Evolutionary conservation across 495 filamentous ascomycete genomes (phyloP).

Genomic region (Articulospora tetracladia): DNA sequence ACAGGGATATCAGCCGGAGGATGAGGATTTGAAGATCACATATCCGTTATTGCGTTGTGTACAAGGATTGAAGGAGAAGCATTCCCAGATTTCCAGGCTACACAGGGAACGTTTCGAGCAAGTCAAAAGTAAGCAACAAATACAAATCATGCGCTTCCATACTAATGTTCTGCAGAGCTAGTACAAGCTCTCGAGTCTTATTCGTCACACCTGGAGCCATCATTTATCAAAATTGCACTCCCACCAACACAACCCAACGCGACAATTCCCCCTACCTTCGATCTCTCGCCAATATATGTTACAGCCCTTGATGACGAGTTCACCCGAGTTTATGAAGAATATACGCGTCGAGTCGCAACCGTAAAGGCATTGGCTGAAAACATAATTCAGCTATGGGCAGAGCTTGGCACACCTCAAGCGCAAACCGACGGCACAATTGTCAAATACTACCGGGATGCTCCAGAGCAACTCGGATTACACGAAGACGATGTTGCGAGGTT

Average conservation of each 20-base stretch:
- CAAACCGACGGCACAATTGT: conserved; percentile 88
- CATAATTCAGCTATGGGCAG: conserved; percentile 91
- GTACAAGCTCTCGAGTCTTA: conserved; percentile 92
- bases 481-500: conserved; percentile 76
- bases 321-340: conserved; percentile 90
- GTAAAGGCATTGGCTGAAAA: conserved; percentile 76
- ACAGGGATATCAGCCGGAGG: conserved; percentile 56
- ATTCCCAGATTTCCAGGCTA: conserved; percentile 68
- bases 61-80: conserved; percentile 76
- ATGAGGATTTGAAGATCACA: conserved; percentile 67
- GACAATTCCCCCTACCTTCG: conserved; percentile 74
- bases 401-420: conserved; percentile 86
- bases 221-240: conserved; percentile 74
- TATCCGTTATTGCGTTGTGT: conserved; percentile 79
- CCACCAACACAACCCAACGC: conserved; percentile 76
- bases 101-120: conserved; percentile 90
- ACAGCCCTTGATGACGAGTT: conserved; percentile 86
- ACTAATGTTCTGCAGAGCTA: conserved; percentile 57
- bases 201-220: conserved; percentile 85
- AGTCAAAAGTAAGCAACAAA: conserved; percentile 72
- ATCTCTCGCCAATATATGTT: conserved; percentile 86
- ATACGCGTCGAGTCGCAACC: conserved; percentile 68
- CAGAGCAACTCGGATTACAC: conserved; percentile 90
- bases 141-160: not conserved
- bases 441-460: conserved; percentile 80